phyloP scores from a whole-genome alignment of 176 grass and related monocot species.

The Hordeum vulgare region MorexV3_pseudomolecules_assembly NC_058524.1:611413856-611414355 shows the following conservation, averaged over 20 bases:
- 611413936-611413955: neutral
- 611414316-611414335: neutral
- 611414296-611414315: neutral
- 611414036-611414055: neutral
- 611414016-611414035: neutral
- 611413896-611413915: neutral
- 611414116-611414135: no score
- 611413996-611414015: neutral
- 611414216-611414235: neutral
- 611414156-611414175: no score
- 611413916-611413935: neutral
- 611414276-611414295: neutral
- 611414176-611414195: no score
- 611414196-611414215: neutral
- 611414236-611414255: neutral
- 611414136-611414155: no score
- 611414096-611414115: neutral
- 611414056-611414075: neutral
- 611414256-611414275: neutral
- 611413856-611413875: neutral
- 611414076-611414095: neutral
- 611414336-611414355: no score
- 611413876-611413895: neutral
- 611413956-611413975: no score
- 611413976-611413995: neutral